Conservation (phyloP, 164 flowering plant genomes). For the grape (Vitis vinifera) region DNA sequence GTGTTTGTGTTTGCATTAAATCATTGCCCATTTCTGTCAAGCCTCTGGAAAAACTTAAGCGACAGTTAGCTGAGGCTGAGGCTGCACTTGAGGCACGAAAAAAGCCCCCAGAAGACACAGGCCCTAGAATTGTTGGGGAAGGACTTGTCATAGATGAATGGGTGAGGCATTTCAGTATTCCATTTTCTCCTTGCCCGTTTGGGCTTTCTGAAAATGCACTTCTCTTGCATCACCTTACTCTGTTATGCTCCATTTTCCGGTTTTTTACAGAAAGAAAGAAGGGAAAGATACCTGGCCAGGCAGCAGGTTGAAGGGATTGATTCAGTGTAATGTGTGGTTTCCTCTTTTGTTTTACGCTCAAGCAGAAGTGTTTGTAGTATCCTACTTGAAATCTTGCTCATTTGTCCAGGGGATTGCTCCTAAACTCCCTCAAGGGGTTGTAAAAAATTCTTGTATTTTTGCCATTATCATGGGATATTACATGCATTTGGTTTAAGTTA, state of each 20-base stretch:
- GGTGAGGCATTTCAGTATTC: constrained; percentile 23
- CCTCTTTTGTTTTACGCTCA: not conserved
- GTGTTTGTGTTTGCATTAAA: not conserved
- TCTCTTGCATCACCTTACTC: not conserved
- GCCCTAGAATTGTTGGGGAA: constrained; percentile 35
- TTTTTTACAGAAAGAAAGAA: constrained; percentile 62
- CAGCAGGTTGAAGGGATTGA: constrained; percentile 80
- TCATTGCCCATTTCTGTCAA: constrained; percentile 4
- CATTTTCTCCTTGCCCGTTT: not conserved
- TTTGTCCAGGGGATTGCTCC: not conserved
- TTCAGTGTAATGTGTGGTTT: constrained; percentile 40
- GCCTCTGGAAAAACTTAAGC: constrained; percentile 41
- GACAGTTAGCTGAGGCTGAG: constrained; percentile 46
- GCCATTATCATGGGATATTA: constrained; percentile 4
- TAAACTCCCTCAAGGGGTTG: not conserved
- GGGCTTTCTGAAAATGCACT: not conserved
- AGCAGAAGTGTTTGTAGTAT: not conserved
- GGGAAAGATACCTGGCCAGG: constrained; percentile 80
- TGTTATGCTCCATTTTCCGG: not conserved
- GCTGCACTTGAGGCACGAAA: constrained; percentile 42
- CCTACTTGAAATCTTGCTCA: too few relatives aligned
- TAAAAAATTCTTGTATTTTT: constrained; percentile 1
- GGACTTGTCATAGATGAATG: constrained; percentile 59
- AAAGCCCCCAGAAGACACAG: constrained; percentile 41
- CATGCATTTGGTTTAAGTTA: constrained; percentile 3